Conservation (phyloP, 1,284 basidiomycete genomes). For the Cutaneotrichosporon arboriforme region DNA sequence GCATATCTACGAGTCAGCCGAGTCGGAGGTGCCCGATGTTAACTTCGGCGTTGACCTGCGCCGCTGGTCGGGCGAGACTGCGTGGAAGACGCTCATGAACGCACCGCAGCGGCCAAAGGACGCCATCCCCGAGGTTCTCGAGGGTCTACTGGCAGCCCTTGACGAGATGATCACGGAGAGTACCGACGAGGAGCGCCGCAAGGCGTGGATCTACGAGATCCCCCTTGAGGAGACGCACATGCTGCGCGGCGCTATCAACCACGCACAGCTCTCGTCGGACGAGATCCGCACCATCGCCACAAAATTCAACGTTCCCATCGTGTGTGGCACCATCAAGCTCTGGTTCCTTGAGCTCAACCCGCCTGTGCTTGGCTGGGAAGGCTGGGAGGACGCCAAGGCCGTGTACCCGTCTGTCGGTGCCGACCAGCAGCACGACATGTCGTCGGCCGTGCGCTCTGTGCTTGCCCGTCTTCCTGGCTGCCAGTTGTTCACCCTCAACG, state of each 20-base stretch:
- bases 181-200: constrained; percentile 73
- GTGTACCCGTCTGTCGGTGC: constrained; percentile 69
- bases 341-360: constrained; percentile 82
- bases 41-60: constrained; percentile 83
- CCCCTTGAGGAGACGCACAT: constrained; percentile 74
- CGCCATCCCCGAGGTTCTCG: constrained; percentile 67
- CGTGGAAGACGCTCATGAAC: constrained; percentile 45
- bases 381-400: constrained; percentile 81
- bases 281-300: constrained; percentile 61
- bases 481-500: constrained; percentile 76
- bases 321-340: constrained; percentile 72
- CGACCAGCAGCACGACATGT: constrained; percentile 57
- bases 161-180: constrained; percentile 61
- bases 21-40: constrained; percentile 72
- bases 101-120: constrained; percentile 52
- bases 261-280: constrained; percentile 59
- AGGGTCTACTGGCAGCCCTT: constrained; percentile 62
- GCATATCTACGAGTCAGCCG: constrained; percentile 74
- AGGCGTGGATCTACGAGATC: constrained; percentile 85
- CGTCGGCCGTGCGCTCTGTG: constrained; percentile 61
- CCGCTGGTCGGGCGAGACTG: constrained; percentile 70
- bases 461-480: constrained; percentile 70
- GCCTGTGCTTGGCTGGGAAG: constrained; percentile 67
- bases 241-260: constrained; percentile 74
- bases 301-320: constrained; percentile 76